phyloP scores from a whole-genome alignment of 2,329 filamentous ascomycete species.

The Fusarium pininemorale region DNA sequence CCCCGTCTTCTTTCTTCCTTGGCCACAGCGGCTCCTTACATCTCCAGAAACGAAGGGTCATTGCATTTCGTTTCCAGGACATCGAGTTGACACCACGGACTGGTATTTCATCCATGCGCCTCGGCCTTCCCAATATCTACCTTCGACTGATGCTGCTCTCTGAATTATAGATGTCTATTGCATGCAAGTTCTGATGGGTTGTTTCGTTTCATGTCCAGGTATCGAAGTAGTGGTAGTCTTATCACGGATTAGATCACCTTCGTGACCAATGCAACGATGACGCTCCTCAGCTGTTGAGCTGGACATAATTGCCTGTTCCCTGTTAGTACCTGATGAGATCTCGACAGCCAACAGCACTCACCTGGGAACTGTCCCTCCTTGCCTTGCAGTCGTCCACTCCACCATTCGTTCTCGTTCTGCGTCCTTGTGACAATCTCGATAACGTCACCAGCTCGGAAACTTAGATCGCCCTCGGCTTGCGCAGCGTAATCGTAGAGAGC shows the following conservation, averaged over 20 bases:
- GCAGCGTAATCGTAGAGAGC: conserved; percentile 97
- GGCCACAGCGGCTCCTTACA: conserved; percentile 11
- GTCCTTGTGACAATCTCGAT: conserved; percentile 89
- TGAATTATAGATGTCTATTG: conserved; percentile 24
- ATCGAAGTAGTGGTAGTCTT: conserved; percentile 17
- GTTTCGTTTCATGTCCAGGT: conserved; percentile 19
- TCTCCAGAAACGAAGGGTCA: conserved; percentile 24
- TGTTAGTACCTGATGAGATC: conserved; percentile 37
- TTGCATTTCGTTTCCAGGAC: conserved; percentile 1
- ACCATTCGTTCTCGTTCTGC: conserved; percentile 97
- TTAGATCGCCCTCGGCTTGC: conserved; percentile 92
- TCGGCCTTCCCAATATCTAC: not conserved
- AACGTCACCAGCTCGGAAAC: conserved; percentile 85
- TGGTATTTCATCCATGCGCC: conserved; percentile 14
- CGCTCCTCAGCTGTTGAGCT: conserved; percentile 44
- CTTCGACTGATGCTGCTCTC: not conserved
- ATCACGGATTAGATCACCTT: not conserved
- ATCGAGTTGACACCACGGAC: not conserved
- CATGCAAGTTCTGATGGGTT: conserved; percentile 12
- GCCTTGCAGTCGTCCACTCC: conserved; percentile 83
- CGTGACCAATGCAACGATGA: not conserved
- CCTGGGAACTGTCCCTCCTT: conserved; percentile 94
- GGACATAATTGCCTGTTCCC: conserved; percentile 60
- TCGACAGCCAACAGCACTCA: conserved; percentile 55
- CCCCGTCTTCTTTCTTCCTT: conserved; percentile 22